phyloP scores from a whole-genome alignment of 306 rosid genomes.

The Cucumis hystrix region DNA sequence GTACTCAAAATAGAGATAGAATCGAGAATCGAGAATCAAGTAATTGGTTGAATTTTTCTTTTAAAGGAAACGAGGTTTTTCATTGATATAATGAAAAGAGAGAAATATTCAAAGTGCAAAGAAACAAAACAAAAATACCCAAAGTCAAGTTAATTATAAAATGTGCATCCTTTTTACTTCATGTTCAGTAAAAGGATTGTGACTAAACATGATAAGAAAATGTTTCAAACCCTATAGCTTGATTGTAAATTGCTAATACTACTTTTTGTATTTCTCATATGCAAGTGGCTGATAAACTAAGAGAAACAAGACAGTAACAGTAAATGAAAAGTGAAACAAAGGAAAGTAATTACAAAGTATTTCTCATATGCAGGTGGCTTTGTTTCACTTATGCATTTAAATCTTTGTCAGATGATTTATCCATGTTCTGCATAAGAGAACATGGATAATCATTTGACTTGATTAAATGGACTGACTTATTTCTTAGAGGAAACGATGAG shows the following conservation, averaged over 20 bases:
- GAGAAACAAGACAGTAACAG: background rate
- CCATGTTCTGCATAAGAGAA: background rate
- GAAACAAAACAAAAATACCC: too few species aligned
- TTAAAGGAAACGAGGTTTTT: too few species aligned
- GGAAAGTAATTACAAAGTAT: background rate
- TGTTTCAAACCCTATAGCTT: background rate
- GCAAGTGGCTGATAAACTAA: background rate
- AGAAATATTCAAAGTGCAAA: too few species aligned
- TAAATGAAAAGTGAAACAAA: background rate
- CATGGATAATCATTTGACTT: background rate
- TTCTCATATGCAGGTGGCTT: too few species aligned
- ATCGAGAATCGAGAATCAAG: background rate
- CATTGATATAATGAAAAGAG: too few species aligned
- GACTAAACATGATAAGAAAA: background rate
- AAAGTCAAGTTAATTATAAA: background rate
- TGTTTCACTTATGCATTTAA: background rate
- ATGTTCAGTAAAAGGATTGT: background rate
- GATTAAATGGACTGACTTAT: background rate
- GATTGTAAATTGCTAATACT: background rate
- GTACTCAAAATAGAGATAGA: too few species aligned
- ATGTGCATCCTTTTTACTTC: background rate
- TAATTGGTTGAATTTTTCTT: too few species aligned
- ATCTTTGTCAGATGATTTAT: too few species aligned
- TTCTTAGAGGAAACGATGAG: background rate
- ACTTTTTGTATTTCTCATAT: background rate